Evolutionary conservation across 352 stramenopile genomes (phyloP).

Genomic region (Phytophthora lateralis): DNA sequence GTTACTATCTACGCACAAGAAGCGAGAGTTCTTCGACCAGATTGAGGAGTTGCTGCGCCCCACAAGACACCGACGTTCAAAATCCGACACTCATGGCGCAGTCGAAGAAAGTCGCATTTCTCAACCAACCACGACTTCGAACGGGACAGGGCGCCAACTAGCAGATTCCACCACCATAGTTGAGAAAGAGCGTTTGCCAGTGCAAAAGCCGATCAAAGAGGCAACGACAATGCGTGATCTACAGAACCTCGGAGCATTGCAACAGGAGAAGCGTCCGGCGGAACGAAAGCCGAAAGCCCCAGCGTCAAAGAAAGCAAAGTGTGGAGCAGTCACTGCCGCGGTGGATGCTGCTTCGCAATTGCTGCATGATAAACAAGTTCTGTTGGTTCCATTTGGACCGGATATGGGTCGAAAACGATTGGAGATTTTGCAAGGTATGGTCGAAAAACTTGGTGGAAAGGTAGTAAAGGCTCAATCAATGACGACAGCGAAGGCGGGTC

Average conservation of each 20-base stretch:
- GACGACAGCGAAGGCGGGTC: slow-evolving; percentile 4
- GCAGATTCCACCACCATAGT: slow-evolving; percentile 1
- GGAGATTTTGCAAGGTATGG: slow-evolving; percentile 65
- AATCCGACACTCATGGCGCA: slow-evolving; percentile 5
- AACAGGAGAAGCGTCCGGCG: slow-evolving; percentile 25
- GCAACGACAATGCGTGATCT: slow-evolving; percentile 28
- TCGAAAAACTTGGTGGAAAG: slow-evolving; percentile 53
- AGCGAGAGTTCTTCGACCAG: slow-evolving; percentile 52
- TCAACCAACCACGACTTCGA: slow-evolving; percentile 6
- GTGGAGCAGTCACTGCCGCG: background rate
- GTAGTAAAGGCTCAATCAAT: slow-evolving; percentile 33
- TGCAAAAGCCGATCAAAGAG: slow-evolving; percentile 3
- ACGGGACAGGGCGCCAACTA: slow-evolving; percentile 23
- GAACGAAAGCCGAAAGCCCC: slow-evolving; percentile 25
- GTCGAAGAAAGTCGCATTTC: slow-evolving; percentile 5
- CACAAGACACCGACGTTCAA: slow-evolving; percentile 19
- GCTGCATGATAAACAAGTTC: slow-evolving; percentile 44
- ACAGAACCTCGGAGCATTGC: slow-evolving; percentile 30
- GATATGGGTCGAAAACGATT: slow-evolving; percentile 75
- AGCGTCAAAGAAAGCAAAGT: slow-evolving; percentile 37
- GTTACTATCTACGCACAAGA: slow-evolving; percentile 46
- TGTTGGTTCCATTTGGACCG: slow-evolving; percentile 58
- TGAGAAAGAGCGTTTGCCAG: slow-evolving; percentile 31
- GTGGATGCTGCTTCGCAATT: slow-evolving; percentile 19
- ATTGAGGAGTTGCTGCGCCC: slow-evolving; percentile 45